Evolutionary conservation across 495 filamentous ascomycete genomes (phyloP), one percentile per base, ranked within the genome.

Genomic region (Aspergillus affinis): DNA sequence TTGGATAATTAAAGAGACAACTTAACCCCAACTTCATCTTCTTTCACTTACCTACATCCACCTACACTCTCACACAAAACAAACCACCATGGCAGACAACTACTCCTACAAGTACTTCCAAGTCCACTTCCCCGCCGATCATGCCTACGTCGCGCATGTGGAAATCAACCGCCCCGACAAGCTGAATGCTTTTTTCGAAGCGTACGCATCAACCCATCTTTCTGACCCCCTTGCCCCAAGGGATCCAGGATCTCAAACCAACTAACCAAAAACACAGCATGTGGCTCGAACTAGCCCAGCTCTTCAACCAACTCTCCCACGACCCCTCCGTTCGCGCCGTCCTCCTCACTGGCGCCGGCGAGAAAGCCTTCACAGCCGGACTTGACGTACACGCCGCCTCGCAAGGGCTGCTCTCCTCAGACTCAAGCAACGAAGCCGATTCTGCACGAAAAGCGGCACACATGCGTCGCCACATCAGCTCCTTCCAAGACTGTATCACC

Each of bases 111-210:
- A 89, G 59, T 80, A 93, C 80, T 98, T 94, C 83, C 85, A 85
- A 57, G 78, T 97, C 61, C 82, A 82, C 20, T 88, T 88, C 57
- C 91, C 92, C 0, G 13, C 12, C 36, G 36, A 41, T 10, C 63
- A 71, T n/a, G 71, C 75, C 61, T 85, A 86, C 76, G 90, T 97
- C 45, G 91, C 90, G 10, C 91, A 96, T 71, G 92, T 98, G 53
- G 89, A 97, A 72, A 97, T 96, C 78, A 93, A 96, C 79, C 86
- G 94, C 8, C 86, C 93, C 1, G 73, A 85, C 54, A 97, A 97
- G 77, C 78, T 97, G 70, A 98, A 98, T 74, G 87, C 94, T 57
- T 98, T 97, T 74, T 78, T 85, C 61, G 88, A 92, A 75, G 79
- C 73, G 86, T 87, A 76, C 61, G 73, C 72, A 1, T 47, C 21